Evolutionary conservation across 345 rosid species (phyloP), one percentile per base, ranked within the genome.

Genomic region (Moringa oleifera): DNA sequence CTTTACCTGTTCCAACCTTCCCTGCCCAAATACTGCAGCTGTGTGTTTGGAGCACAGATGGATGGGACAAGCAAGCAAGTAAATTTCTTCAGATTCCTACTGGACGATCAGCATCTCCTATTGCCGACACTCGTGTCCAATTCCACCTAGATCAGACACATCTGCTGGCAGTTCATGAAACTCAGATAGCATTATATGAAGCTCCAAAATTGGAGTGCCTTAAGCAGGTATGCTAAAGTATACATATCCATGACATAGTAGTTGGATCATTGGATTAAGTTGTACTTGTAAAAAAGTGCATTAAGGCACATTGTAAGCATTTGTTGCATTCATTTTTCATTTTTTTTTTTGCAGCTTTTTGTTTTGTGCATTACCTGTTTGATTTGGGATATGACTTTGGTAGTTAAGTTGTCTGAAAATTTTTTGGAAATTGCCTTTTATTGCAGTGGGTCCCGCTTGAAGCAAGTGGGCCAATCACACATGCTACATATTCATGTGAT

Each of bases 401-500:
- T 7, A 16, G 47, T 15, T 41, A 15, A 41, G 58, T 55, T 17
- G 54, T 2, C 58, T 61, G 54, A 55, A 23, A 58, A 18, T 46
- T 36, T 25, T 57, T 16, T 66, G 52, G 57, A 60, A 33, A 28
- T 28, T 55, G 33, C 8, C 31, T 65, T 62, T 62, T 66, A 5
- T 50, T 68, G 51, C 73, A 91, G 93, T 91, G 84, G 84, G 72
- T 81, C 15, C 79, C 76, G 50, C 68, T 77, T 22, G 95, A 91
- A 74, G 80, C 81, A 63, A 81, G 80, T 18, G 82, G 87, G 67
- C 80, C 93, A 18, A 84, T 91, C 71, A 85, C 97, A 1, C 83
- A 85, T 72, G 97, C 91, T 20, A 76, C 95, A 23, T 88, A 82
- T 70, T 91, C 97, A 20, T 91, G 95, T 54, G 89, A 91, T 62